These are phyloP conservation scores for Colletotrichum endophyticum DNA, from an alignment of 2,329 filamentous ascomycete genomes.

Conservation along the genomic window DNA sequence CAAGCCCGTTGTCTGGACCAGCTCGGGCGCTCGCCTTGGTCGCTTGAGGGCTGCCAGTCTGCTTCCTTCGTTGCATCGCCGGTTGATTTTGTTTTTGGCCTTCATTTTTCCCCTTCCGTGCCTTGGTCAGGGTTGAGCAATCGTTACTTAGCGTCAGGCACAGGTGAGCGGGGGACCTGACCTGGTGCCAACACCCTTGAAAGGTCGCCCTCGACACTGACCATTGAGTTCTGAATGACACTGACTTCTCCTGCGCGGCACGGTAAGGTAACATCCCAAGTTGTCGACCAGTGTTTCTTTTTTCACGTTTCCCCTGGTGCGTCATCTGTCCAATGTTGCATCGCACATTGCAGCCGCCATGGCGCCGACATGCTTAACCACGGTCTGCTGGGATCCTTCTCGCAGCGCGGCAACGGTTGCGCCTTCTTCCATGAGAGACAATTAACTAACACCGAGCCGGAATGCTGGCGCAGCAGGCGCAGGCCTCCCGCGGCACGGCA, in stretches of 20 bases:
- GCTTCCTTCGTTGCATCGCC: background rate
- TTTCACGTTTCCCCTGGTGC: background rate
- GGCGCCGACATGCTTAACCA: background rate
- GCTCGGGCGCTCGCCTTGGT: background rate
- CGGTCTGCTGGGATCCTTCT: background rate
- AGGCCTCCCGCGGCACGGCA: background rate
- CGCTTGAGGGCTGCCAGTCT: background rate
- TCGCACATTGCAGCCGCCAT: constrained; percentile 1
- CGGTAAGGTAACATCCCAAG: background rate
- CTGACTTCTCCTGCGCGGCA: background rate
- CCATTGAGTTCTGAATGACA: background rate
- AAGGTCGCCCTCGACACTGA: background rate
- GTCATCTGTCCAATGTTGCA: background rate
- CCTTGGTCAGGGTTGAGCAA: background rate
- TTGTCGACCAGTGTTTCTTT: background rate
- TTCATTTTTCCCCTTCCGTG: background rate
- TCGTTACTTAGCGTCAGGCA: background rate
- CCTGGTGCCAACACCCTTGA: background rate
- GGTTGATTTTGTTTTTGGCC: background rate
- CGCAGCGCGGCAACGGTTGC: background rate
- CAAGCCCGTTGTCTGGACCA: background rate
- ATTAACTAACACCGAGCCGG: background rate
- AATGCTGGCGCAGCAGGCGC: background rate
- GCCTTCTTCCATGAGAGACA: background rate
- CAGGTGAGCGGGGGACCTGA: background rate